Base-by-base conservation (phyloP, 208 protist species). In the Trypanosoma melophagium region DNA sequence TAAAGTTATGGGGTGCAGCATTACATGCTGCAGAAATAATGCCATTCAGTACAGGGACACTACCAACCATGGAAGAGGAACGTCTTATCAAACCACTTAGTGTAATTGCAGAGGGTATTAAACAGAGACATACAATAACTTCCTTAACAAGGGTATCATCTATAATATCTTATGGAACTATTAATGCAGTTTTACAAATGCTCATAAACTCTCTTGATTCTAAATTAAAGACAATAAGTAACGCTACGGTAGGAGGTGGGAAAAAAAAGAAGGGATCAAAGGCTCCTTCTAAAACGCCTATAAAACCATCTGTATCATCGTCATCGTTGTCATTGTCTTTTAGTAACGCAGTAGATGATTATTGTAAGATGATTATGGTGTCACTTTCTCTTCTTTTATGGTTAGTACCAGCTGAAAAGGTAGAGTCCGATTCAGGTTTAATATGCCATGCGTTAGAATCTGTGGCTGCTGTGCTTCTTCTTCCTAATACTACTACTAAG, bases 31-130 rank as follows among this genome's bases (percentile, higher is more conserved):
- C 59, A 49, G 19, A 51, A 13, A 35, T 71, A 50, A 40, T 69
- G 35, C 14, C 56, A 28, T 55, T 64, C 38, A 59, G 41, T 28
- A 22, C 25, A 41, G 42, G 28, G 10, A 25, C 16, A 44, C 22
- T 35, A 35, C 42, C 65, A 24, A 56, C 17, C n/a, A 50, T 31
- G 2, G 58, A 71, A 49, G 61, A 55, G 16, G 61, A 74, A 41
- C 69, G 62, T 24, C 2, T 74, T 50, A 2, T 74, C 10, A 57
- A 52, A 42, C 54, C 69, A 41, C 22, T 74, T 9, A 42, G 38
- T 40, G 38, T 62, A 21, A 17, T 74, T 53, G 50, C 44, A 14
- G 59, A 67, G 28, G 62, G 28, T 57, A 50, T 74, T 25, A 52
- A 28, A 19, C 22, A 40, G 17, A 35, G 42, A 25, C 45, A 74